A percentile compares a stretch with the other conserved stretches of the same genome.
Evolutionary conservation across 768 basidiomycete species (phyloP).

Genomic region (Leccinum disarticulatum): DNA sequence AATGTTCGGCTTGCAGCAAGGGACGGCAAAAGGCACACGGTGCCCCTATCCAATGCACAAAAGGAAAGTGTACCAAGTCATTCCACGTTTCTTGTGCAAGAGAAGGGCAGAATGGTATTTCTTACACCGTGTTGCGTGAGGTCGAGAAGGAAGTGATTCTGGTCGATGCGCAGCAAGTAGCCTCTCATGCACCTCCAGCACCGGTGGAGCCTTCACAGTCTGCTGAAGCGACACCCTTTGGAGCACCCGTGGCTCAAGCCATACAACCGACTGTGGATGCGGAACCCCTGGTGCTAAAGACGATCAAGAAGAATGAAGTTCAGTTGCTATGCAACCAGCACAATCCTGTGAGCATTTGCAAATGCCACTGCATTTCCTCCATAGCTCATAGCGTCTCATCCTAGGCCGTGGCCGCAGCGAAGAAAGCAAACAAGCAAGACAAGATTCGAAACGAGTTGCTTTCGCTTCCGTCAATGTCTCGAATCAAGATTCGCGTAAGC

Average conservation of each 20-base stretch:
- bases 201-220: conserved; percentile 3
- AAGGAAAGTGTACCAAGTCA: conserved; percentile 90
- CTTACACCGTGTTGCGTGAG: conserved; percentile 62
- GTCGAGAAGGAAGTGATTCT: conserved; percentile 82
- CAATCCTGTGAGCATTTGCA: conserved; percentile 70
- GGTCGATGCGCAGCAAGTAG: conserved; percentile 39
- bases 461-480: conserved; percentile 64
- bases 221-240: background rate
- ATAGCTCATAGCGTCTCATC: conserved; percentile 1
- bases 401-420: conserved; percentile 72
- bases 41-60: conserved; percentile 88
- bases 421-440: conserved; percentile 73
- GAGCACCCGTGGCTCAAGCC: background rate
- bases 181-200: conserved; percentile 2
- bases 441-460: conserved; percentile 70
- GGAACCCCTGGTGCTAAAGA: conserved; percentile 49
- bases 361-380: background rate
- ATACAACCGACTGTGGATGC: conserved; percentile 5
- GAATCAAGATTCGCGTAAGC: conserved; percentile 82
- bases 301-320: conserved; percentile 71
- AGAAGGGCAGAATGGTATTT: conserved; percentile 49
- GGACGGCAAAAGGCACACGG: conserved; percentile 65
- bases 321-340: conserved; percentile 84
- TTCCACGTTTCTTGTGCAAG: conserved; percentile 92
- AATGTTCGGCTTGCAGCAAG: conserved; percentile 87